Evolutionary conservation across 345 rosid species (phyloP).

Genomic region (Rhodomyrtus tomentosa): DNA sequence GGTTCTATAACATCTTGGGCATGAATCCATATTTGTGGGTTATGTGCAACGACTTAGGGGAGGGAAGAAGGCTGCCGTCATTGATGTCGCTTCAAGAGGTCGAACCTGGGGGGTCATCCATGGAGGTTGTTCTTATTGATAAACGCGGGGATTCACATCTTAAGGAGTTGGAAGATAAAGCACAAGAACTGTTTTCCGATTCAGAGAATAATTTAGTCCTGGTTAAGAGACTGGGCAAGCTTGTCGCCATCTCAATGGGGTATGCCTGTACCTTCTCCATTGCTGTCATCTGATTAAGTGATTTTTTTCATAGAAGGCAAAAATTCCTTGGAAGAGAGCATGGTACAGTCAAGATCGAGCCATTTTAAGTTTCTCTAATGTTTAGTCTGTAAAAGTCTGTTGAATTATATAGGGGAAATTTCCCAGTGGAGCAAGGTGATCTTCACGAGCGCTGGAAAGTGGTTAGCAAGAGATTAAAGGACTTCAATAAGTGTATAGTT

Average conservation of each 20-base stretch:
- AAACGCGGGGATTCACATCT: conserved; percentile 61
- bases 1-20: conserved; percentile 86
- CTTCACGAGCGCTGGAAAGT: conserved; percentile 75
- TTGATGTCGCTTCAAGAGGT: conserved; percentile 59
- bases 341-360: background rate
- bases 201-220: conserved; percentile 58
- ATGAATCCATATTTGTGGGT: conserved; percentile 93
- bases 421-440: conserved; percentile 71
- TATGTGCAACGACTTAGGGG: conserved; percentile 68
- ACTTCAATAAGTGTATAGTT: conserved; percentile 58
- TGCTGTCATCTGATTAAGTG: background rate
- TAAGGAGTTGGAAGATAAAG: conserved; percentile 78
- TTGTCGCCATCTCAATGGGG: conserved; percentile 93
- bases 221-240: conserved; percentile 77
- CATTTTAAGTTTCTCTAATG: background rate
- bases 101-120: conserved; percentile 53
- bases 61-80: conserved; percentile 59
- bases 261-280: conserved; percentile 5
- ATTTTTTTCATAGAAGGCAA: background rate
- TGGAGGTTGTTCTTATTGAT: conserved; percentile 88
- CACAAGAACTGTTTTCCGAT: conserved; percentile 61
- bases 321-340: background rate
- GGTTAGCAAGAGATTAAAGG: conserved; percentile 58
- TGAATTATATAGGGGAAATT: conserved; percentile 50
- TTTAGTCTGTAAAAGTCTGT: conserved; percentile 2